These are phyloP conservation scores for Colletotrichum echinochloae DNA, from an alignment of 2,329 filamentous ascomycete species.

Conservation along the genomic window DNA sequence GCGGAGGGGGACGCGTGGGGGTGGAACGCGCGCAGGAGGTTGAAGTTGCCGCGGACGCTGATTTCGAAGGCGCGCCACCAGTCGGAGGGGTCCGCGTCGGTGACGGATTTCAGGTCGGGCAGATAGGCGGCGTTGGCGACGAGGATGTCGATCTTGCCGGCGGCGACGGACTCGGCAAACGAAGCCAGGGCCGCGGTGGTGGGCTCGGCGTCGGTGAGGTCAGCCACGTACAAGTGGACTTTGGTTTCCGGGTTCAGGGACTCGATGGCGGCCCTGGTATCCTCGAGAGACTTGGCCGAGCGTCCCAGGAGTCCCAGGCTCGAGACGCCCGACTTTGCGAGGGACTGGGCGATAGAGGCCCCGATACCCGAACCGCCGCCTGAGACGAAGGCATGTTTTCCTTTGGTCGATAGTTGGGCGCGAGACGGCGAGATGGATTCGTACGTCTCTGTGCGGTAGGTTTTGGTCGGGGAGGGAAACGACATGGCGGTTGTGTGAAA, in stretches of 20 bases:
- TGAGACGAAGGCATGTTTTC: constrained; percentile 64
- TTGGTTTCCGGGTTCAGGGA: constrained; percentile 40
- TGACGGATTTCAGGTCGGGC: constrained; percentile 38
- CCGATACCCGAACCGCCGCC: constrained; percentile 66
- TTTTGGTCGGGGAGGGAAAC: constrained; percentile 43
- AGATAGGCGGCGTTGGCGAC: constrained; percentile 47
- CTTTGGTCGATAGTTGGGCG: constrained; percentile 46
- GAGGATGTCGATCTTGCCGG: constrained; percentile 45
- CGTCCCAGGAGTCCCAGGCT: constrained; percentile 61
- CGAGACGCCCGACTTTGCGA: constrained; percentile 56
- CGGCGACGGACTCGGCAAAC: constrained; percentile 5
- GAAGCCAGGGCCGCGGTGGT: constrained; percentile 26
- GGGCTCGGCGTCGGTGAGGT: constrained; percentile 38
- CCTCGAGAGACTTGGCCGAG: constrained; percentile 42
- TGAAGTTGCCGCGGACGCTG: constrained; percentile 62
- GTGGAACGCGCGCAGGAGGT: constrained; percentile 60
- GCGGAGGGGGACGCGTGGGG: constrained; percentile 46
- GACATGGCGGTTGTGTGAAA: constrained; percentile 8
- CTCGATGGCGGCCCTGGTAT: constrained; percentile 43
- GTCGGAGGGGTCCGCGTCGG: constrained; percentile 41
- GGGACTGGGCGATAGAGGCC: constrained; percentile 55
- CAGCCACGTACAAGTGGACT: constrained; percentile 38
- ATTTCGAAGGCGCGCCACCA: constrained; percentile 53
- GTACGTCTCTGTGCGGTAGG: constrained; percentile 43
- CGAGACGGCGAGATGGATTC: constrained; percentile 45